Conservation (phyloP, 2,329 filamentous ascomycete species). For the Colletotrichum caudatum region DNA sequence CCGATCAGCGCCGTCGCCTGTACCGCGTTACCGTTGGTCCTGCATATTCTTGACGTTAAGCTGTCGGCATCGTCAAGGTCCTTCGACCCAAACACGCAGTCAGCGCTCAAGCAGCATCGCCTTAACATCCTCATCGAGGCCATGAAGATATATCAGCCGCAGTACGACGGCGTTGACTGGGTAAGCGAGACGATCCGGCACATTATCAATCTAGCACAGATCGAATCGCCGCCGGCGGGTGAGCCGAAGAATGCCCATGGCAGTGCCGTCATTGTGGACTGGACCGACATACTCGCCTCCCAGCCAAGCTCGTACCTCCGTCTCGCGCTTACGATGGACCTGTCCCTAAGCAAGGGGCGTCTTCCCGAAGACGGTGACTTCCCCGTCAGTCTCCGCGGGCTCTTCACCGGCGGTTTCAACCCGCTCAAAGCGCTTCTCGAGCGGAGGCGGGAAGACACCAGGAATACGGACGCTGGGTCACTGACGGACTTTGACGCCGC, state of each 20-base stretch:
- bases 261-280: constrained; percentile 51
- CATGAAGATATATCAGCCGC: constrained; percentile 59
- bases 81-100: constrained; percentile 50
- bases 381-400: constrained; percentile 52
- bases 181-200: constrained; percentile 58
- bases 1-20: constrained; percentile 59
- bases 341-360: constrained; percentile 57
- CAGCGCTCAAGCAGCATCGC: constrained; percentile 57
- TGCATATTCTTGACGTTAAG: constrained; percentile 52
- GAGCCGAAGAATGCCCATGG: constrained; percentile 18
- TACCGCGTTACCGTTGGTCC: constrained; percentile 50
- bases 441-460: constrained; percentile 42
- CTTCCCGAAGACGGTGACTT: constrained; percentile 57
- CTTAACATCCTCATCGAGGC: constrained; percentile 59
- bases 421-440: constrained; percentile 51
- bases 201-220: constrained; percentile 56
- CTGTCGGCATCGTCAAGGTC: constrained; percentile 45
- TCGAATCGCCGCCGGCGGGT: constrained; percentile 38
- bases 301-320: constrained; percentile 57
- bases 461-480: not conserved
- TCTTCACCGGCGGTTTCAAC: constrained; percentile 55
- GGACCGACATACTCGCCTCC: constrained; percentile 57
- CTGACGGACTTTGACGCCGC: constrained; percentile 35
- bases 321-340: constrained; percentile 58
- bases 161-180: constrained; percentile 60